Base-by-base conservation (phyloP, 2,329 filamentous ascomycete genomes). In the Sporothrix dimorphospora region DNA sequence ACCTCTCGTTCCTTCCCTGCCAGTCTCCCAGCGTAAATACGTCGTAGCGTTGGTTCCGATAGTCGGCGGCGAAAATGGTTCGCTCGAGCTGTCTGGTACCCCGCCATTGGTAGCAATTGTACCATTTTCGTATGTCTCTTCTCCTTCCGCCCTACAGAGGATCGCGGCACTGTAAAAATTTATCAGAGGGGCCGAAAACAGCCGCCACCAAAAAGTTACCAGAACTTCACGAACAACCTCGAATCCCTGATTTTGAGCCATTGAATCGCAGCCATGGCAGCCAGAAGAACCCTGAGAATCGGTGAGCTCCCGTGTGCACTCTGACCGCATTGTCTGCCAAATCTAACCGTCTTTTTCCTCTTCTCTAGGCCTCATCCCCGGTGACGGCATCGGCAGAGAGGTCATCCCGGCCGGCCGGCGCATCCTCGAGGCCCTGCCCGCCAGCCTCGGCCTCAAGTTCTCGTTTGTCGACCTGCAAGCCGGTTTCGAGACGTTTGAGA, bases 321-420 rank as follows among this genome's bases (percentile, higher is more conserved):
- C n/a, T n/a, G n/a, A n/a, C n/a, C n/a, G n/a, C n/a, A n/a, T n/a
- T n/a, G n/a, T n/a, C n/a, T n/a, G n/a, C n/a, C n/a, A n/a, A n/a
- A n/a, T n/a, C n/a, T 45, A 72, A 65, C 49, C 16, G 11, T 14
- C 61, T 57, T 69, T 68, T 65, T 19, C 34, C 16, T 61, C 42
- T n/a, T n/a, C n/a, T n/a, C 30, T 76, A 97, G 94, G 94, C 81
- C 92, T 98, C 78, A 98, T 99, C 81, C 93, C 96, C 78, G 96
- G 96, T 80, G 96, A 99, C 84, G 96, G 96, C 83, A 99, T 99
- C 84, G 96, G 96, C 83, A 93, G 93, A 81, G 96, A 99, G 85
- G 96, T 99, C 81, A 98, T 99, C 82, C 96, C 96, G 76, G 92
- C 96, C 71, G 96, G 95, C 69, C 93, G 94, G 78, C 91, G 92